phyloP scores from a whole-genome alignment of 2,329 filamentous ascomycete species.

The Torrubiellomyces zombiae region DNA sequence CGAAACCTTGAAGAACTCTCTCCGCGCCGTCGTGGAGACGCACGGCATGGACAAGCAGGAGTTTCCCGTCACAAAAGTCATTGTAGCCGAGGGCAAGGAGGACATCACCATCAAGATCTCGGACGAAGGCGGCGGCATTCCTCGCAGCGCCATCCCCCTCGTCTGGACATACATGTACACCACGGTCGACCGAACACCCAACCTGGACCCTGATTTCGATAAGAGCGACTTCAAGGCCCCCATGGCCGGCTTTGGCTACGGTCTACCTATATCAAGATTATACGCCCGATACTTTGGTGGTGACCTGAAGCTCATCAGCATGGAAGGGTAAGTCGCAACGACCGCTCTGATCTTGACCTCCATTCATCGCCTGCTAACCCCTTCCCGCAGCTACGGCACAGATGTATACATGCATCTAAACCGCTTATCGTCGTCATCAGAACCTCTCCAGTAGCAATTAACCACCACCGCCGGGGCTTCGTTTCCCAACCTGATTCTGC shows the following conservation, averaged over 20 bases:
- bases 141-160: slow-evolving; percentile 77
- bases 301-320: slow-evolving; percentile 92
- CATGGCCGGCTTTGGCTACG: slow-evolving; percentile 99
- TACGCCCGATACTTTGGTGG: slow-evolving; percentile 97
- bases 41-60: slow-evolving; percentile 91
- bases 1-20: slow-evolving; percentile 95
- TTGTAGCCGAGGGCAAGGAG: slow-evolving; percentile 93
- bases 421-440: slow-evolving; percentile 82
- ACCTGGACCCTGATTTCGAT: slow-evolving; percentile 91
- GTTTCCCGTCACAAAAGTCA: slow-evolving; percentile 92
- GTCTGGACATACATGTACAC: slow-evolving; percentile 99
- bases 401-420: slow-evolving; percentile 98
- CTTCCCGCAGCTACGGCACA: slow-evolving; percentile 62
- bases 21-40: slow-evolving; percentile 89
- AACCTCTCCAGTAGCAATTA: slow-evolving; percentile 90
- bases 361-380: slow-evolving; percentile 7
- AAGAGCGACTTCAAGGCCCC: slow-evolving; percentile 98
- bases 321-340: slow-evolving; percentile 93
- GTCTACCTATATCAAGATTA: slow-evolving; percentile 78
- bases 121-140: slow-evolving; percentile 92
- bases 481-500: slow-evolving; percentile 22
- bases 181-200: slow-evolving; percentile 90
- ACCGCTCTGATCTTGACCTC: no score
- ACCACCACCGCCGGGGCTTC: slow-evolving; percentile 26
- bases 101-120: slow-evolving; percentile 98